Base-by-base conservation (phyloP, 139 green algal genomes). In the Chlamydomonas applanata region DNA sequence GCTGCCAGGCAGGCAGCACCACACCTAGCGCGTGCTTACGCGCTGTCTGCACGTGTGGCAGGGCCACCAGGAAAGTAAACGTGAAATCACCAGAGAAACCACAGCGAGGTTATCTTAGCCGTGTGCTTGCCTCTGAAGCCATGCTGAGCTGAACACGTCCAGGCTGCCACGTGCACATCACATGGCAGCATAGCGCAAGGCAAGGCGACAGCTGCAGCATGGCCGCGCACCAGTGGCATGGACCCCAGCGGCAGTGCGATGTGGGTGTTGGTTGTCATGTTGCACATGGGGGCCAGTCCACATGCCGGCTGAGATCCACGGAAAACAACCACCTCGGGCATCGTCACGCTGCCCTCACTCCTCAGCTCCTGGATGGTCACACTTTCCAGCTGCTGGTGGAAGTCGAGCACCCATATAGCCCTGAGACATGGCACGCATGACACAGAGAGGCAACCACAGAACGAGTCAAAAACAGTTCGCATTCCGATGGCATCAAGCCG, bases 1-100 rank as follows among this genome's bases (percentile, higher is more conserved):
- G 79, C 17, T 82, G 66, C 75, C 75, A 82, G 27, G 62, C 71
- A 0, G 75, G 71, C 59, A 85, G 75, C 65, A 85, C 75, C 0
- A 56, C 59, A 3, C 27, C 40, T 30, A 80, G 46, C n/a, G 74
- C n/a, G 53, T 72, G 65, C 3, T 54, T 46, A 14, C 77, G 77
- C 3, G 40, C 71, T 9, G 57, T 69, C 76, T 81, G 76, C 27
- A 46, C 1, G 25, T 24, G 27, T 27, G 25, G 25, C 29, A 17
- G n/a, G 59, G 25, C 4, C 25, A 66, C 19, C 3, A 44, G 19
- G 16, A 36, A 17, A 24, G n/a, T n/a, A n/a, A n/a, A n/a, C n/a
- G n/a, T n/a, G n/a, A n/a, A n/a, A n/a, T n/a, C n/a, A n/a, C n/a
- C n/a, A n/a, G n/a, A n/a, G n/a, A n/a, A 32, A 20, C 16, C 17